Base-by-base conservation (phyloP, 1,284 basidiomycete genomes). In the Filobasidium uniguttulatum region DNA sequence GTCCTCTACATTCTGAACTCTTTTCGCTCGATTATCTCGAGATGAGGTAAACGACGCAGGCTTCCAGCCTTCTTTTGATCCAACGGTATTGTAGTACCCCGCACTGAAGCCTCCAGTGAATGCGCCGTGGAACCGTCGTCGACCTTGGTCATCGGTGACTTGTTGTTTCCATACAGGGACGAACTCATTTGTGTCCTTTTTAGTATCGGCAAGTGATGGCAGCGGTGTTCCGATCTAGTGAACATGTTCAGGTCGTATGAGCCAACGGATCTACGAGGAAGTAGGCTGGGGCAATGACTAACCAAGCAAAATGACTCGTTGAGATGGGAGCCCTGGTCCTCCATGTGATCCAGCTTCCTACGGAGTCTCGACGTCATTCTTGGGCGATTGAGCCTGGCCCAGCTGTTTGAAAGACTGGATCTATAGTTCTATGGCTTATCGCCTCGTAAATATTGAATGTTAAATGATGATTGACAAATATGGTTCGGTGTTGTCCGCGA, bases 51-150 rank as follows among this genome's bases (percentile, higher is more conserved):
- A 98, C 3, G 85, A 84, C 9, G 82, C 76, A 0, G 93, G 93
- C 3, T 85, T 71, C 91, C 93, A 98, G 77, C 88, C 88, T 77
- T 97, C 90, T 67, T 93, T 89, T 3, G 86, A 89, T 0, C 93
- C 93, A 19, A 94, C 93, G 0, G 82, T 80, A 67, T 98, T 98
- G 73, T 84, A 97, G 71, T 97, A 97, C 0, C 93, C 93, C 9
- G 93, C 94, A 33, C 85, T 90, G 74, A 88, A 98, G 7, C 93
- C 94, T 25, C 93, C 94, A 0, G 91, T 97, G 71, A 98, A 98
- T 3, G 93, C 94, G 14, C 94, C 93, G 64, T 99, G 93, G 37
- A 99, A 75, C 49, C 93, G 74, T 56, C 88, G 73, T 44, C 93
- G 75, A 5, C 94, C 94, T 65, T 96, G 82, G 68, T 96, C 93